Percentiles rank a stretch among this genome's conserved stretches.
Conservation (phyloP, 371 early-diverging fungal genomes). For the Mucor indicus region DNA sequence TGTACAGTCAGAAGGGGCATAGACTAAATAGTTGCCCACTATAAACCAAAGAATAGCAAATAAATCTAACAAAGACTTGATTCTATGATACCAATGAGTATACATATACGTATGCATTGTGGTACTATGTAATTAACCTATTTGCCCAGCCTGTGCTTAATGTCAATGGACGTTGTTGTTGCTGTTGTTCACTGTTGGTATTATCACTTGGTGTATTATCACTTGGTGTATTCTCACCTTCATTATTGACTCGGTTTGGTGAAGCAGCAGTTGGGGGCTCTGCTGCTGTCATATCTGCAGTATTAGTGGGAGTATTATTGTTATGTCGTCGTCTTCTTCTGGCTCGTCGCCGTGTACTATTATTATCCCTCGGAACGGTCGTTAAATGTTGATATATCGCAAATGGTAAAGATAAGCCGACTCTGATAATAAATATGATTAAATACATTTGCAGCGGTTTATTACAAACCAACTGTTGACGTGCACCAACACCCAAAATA, state of each 20-base stretch:
- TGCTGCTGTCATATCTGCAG: background rate
- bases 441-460: slow-evolving; percentile 38
- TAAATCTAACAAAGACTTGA: slow-evolving; percentile 56
- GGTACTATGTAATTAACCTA: slow-evolving; percentile 18
- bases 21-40: slow-evolving; percentile 67
- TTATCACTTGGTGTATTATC: background rate
- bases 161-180: background rate
- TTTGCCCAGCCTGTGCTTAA: slow-evolving; percentile 22
- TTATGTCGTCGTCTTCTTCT: background rate
- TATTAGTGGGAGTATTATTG: background rate
- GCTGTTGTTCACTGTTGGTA: background rate
- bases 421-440: slow-evolving; percentile 36
- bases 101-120: no score
- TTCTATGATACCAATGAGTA: no score
- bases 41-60: slow-evolving; percentile 67
- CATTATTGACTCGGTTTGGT: background rate
- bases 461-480: slow-evolving; percentile 24
- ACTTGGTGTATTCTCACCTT: background rate
- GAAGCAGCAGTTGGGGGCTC: background rate
- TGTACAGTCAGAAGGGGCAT: slow-evolving; percentile 46
- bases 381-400: slow-evolving; percentile 34
- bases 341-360: background rate
- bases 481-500: slow-evolving; percentile 9
- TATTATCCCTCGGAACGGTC: background rate
- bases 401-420: slow-evolving; percentile 30